phyloP scores from a whole-genome alignment of 176 grass and related monocot genomes.

The Hordeum vulgare region DNA sequence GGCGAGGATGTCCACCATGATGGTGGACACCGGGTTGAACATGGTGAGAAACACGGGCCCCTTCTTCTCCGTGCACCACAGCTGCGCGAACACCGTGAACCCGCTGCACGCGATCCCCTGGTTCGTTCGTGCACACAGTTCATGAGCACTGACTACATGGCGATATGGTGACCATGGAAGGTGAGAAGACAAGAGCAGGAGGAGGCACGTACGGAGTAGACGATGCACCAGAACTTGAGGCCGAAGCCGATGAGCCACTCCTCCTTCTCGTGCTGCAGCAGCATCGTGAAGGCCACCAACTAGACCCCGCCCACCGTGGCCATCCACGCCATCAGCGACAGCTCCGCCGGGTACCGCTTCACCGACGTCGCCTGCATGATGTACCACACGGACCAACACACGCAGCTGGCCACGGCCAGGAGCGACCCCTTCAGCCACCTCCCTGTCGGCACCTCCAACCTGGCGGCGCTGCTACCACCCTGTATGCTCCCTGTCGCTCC shows the following conservation, averaged over 20 bases:
- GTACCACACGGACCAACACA: conserved; percentile 72
- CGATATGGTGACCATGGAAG: no score
- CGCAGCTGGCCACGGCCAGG: conserved; percentile 69
- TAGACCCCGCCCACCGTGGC: conserved; percentile 55
- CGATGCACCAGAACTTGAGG: conserved; percentile 75
- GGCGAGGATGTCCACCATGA: conserved; percentile 70
- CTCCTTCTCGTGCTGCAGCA: conserved; percentile 35
- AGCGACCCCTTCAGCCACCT: conserved; percentile 65
- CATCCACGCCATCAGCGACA: conserved; percentile 88
- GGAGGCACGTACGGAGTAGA: conserved; percentile 43
- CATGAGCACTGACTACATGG: background rate
- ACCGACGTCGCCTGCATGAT: conserved; percentile 86
- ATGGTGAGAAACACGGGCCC: no score
- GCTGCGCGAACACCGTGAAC: no score
- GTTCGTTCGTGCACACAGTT: background rate
- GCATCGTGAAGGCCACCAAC: conserved; percentile 47
- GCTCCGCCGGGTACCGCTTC: conserved; percentile 77
- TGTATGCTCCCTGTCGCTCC: no score
- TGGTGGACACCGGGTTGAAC: no score
- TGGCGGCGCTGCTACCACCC: no score
- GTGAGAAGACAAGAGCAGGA: no score
- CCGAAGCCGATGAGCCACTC: conserved; percentile 73
- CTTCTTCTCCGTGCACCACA: no score
- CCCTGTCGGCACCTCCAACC: no score
- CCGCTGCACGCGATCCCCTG: conserved; percentile 75